Percentiles rank a stretch among this genome's conserved stretches.
These are phyloP conservation scores for Stevia rebaudiana DNA, from an alignment of 140 eudicot species.

Conservation along the genomic window DNA sequence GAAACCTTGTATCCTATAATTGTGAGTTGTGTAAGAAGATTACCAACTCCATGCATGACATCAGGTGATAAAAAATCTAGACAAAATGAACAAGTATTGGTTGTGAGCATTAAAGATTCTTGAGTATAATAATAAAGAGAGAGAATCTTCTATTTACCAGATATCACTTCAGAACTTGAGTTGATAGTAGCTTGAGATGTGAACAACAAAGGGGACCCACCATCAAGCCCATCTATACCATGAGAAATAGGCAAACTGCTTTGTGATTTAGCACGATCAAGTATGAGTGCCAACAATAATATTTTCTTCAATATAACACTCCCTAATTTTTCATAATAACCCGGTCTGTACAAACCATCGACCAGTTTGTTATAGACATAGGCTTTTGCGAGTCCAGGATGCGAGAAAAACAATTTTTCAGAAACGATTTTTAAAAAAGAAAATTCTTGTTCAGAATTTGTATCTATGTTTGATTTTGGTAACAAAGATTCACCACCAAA, in stretches of 20 bases:
- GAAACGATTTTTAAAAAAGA: slow-evolving; percentile 73
- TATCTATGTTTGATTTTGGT: slow-evolving; percentile 49
- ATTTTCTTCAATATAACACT: slow-evolving; percentile 77
- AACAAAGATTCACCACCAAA: slow-evolving; percentile 87
- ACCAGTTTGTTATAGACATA: slow-evolving; percentile 77
- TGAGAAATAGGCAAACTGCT: slow-evolving; percentile 74
- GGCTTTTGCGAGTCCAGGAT: slow-evolving; percentile 68
- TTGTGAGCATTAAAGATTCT: not conserved
- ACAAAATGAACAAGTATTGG: slow-evolving; percentile 8
- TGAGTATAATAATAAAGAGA: not conserved
- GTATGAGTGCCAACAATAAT: slow-evolving; percentile 66
- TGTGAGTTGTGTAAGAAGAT: slow-evolving; percentile 73
- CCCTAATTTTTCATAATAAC: slow-evolving; percentile 86
- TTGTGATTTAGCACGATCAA: slow-evolving; percentile 79
- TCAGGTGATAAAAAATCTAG: slow-evolving; percentile 76
- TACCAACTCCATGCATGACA: slow-evolving; percentile 99
- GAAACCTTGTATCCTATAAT: slow-evolving; percentile 84
- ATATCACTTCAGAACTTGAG: slow-evolving; percentile 68
- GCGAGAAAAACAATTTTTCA: slow-evolving; percentile 80
- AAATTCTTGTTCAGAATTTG: slow-evolving; percentile 56
- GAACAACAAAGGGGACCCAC: slow-evolving; percentile 92
- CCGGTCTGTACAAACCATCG: slow-evolving; percentile 95
- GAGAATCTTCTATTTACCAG: slow-evolving; percentile 36
- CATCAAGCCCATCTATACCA: slow-evolving; percentile 94
- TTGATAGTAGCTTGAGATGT: slow-evolving; percentile 51